These are phyloP conservation scores for Nakazawaea sp. DNA, from an alignment of 805 yeast genomes.

Conservation along the genomic window DNA sequence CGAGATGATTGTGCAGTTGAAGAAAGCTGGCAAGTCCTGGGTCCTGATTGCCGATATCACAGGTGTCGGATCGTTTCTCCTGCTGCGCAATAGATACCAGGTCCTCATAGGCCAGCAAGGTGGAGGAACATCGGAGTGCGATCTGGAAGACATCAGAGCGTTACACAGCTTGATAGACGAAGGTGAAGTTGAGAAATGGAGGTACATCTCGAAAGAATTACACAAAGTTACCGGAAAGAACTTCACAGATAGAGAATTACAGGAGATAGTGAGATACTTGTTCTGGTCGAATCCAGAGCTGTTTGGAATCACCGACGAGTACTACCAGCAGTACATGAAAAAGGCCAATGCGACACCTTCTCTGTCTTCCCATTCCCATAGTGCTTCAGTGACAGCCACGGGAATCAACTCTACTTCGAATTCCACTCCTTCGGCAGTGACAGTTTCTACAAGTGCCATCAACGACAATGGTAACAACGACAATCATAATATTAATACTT, in stretches of 20 bases:
- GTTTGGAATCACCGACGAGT: slow-evolving; percentile 49
- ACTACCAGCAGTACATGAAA: slow-evolving; percentile 26
- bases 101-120: slow-evolving; percentile 82
- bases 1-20: slow-evolving; percentile 51
- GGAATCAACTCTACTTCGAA: too few relatives aligned
- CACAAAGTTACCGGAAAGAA: slow-evolving; percentile 44
- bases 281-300: slow-evolving; percentile 48
- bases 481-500: background rate
- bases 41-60: slow-evolving; percentile 64
- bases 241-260: slow-evolving; percentile 46
- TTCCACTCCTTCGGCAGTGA: too few relatives aligned
- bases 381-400: too few relatives aligned
- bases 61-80: slow-evolving; percentile 57
- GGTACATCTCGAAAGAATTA: slow-evolving; percentile 54
- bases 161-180: slow-evolving; percentile 53
- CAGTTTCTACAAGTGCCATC: too few relatives aligned
- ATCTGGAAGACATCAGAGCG: slow-evolving; percentile 42
- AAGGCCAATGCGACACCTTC: too few relatives aligned
- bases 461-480: too few relatives aligned
- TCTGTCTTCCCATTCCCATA: too few relatives aligned
- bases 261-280: slow-evolving; percentile 43
- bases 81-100: slow-evolving; percentile 74
- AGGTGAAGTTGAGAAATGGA: slow-evolving; percentile 68
- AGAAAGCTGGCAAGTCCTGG: slow-evolving; percentile 63
- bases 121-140: slow-evolving; percentile 62